Evolutionary conservation across 441 rosid genomes (phyloP), one percentile per base, ranked within the genome.

Genomic region (Erysimum pusillum): DNA sequence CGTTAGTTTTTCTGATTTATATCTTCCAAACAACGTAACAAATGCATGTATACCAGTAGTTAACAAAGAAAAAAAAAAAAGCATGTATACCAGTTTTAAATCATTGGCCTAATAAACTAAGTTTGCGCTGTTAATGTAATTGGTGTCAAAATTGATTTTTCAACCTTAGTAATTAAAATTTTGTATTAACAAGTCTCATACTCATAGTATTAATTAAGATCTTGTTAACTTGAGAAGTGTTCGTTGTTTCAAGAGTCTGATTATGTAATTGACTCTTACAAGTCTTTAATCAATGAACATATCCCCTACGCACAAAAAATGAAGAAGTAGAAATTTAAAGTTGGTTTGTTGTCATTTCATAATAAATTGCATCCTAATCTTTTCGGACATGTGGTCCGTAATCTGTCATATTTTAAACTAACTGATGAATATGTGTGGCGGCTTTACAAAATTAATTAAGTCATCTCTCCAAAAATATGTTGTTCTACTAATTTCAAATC

Each of bases 331-430:
- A 35, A 41, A 12, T 1, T 1, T 28, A 34, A 42, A 56, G 67
- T 75, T 75, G 53, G 67, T 74, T 58, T 48, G 45, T 28, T 36
- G 78, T 75, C 73, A 67, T 48, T 67, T 75, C 67, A 46, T 67
- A 60, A 58, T 75, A 75, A 57, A 66, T 66, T 58, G 53, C 13
- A 38, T 58, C 61, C 61, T 59, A 67, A 48, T 38, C 7, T 56
- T 36, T 35, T 32, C 7, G 22, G 53, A 66, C 73, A 67, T 67
- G 73, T 67, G 73, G 73, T 67, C 67, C 78, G 53, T 75, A 67
- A 67, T 67, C 67, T 48, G 53, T 67, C 78, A 58, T 67, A 63
- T 59, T 56, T 46, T 25, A 48, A 39, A 58, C 73, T 48, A 48
- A 67, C 17, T 58, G 67, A 67, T 75, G 67, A 66, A 56, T 65